Percentiles rank a stretch among this genome's conserved stretches.
phyloP scores from a whole-genome alignment of 1,284 basidiomycete species.

The Rhodotorula sp. region DNA sequence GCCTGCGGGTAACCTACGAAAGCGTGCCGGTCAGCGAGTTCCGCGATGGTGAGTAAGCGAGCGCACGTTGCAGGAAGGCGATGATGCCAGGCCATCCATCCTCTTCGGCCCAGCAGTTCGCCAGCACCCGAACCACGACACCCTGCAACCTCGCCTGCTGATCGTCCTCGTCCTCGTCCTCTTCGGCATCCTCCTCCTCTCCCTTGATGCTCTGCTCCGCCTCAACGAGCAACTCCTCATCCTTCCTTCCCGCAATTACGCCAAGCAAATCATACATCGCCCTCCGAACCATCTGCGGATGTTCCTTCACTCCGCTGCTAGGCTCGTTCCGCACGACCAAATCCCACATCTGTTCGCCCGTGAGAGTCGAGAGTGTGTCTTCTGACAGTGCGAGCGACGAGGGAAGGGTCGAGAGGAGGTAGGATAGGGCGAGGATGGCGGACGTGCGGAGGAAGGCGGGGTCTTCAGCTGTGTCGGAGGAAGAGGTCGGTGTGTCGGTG shows the following conservation, averaged over 20 bases:
- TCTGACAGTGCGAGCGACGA: constrained; percentile 23
- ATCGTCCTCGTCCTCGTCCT: not conserved
- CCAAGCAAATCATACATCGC: constrained; percentile 36
- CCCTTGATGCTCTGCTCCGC: not conserved
- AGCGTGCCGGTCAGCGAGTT: not conserved
- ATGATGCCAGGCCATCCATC: constrained; percentile 38
- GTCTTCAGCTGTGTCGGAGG: constrained; percentile 49
- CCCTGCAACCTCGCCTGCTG: constrained; percentile 4
- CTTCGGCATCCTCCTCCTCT: not conserved
- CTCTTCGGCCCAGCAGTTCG: constrained; percentile 35
- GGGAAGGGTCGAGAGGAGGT: constrained; percentile 27
- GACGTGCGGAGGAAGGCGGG: constrained; percentile 31
- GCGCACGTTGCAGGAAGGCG: constrained; percentile 31
- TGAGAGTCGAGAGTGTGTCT: constrained; percentile 16
- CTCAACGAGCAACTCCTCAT: constrained; percentile 16
- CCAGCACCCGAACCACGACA: constrained; percentile 22
- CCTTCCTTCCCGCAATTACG: constrained; percentile 16
- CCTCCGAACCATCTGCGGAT: constrained; percentile 31
- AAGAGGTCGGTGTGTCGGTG: constrained; percentile 55
- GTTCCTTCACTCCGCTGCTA: constrained; percentile 5
- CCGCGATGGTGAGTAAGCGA: too few species aligned
- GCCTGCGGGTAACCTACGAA: constrained; percentile 40
- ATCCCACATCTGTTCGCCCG: constrained; percentile 26
- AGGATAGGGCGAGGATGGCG: constrained; percentile 25
- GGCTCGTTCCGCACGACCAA: constrained; percentile 13